Percentiles rank a stretch among this genome's conserved stretches.
phyloP scores from a whole-genome alignment of 2,329 filamentous ascomycete species.

The Aspergillus viridinutans region DNA sequence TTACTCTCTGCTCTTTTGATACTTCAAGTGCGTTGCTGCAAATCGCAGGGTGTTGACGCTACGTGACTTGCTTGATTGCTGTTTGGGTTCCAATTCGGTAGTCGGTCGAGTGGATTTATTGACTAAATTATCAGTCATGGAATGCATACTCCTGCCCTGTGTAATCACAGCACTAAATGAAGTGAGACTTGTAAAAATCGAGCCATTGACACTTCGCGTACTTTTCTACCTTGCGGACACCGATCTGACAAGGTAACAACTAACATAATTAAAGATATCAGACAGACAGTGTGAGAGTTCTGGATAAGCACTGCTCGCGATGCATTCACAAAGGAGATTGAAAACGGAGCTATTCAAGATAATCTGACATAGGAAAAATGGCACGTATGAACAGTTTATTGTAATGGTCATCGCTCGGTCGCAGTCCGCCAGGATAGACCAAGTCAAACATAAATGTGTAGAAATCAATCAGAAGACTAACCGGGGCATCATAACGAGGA shows the following conservation, averaged over 20 bases:
- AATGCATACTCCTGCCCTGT: neutral
- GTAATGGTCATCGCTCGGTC: slow-evolving; percentile 3
- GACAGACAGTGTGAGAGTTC: neutral
- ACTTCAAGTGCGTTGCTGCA: neutral
- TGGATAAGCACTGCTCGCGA: neutral
- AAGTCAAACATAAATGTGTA: slow-evolving; percentile 2
- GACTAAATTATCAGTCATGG: neutral
- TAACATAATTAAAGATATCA: neutral
- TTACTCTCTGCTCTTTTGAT: neutral
- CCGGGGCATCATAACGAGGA: slow-evolving; percentile 18
- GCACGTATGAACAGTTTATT: slow-evolving; percentile 13
- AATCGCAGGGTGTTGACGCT: neutral
- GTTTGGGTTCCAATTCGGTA: neutral
- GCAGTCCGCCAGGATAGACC: neutral
- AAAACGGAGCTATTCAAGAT: slow-evolving; percentile 1
- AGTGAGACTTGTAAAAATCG: neutral
- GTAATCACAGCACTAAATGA: neutral
- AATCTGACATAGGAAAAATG: slow-evolving; percentile 8
- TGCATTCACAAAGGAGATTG: slow-evolving; percentile 7
- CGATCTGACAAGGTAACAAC: neutral
- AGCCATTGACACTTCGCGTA: neutral
- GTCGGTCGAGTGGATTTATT: neutral
- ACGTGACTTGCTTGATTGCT: neutral
- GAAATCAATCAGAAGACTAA: slow-evolving; percentile 5
- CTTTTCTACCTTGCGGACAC: no score